These are phyloP conservation scores for Claviceps monticola DNA, from an alignment of 2,329 filamentous ascomycete genomes.

Conservation along the genomic window DNA sequence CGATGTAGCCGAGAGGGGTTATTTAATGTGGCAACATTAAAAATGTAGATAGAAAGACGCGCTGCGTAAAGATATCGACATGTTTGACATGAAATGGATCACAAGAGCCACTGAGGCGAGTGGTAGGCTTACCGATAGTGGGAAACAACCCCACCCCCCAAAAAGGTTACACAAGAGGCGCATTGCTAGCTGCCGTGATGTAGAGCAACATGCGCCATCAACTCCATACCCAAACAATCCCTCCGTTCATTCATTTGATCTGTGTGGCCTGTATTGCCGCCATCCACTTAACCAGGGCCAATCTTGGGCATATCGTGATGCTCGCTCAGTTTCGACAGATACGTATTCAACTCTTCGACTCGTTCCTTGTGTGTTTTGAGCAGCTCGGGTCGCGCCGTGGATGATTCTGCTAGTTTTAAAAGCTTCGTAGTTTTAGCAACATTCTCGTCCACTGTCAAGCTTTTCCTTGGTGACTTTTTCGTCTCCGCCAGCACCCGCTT, in stretches of 20 bases:
- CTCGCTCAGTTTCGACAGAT: slow-evolving; percentile 81
- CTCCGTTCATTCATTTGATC: background rate
- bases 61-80: background rate
- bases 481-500: background rate
- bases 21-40: too few species aligned
- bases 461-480: background rate
- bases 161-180: background rate
- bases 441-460: background rate
- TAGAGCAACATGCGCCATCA: background rate
- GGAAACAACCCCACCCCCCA: background rate
- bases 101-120: background rate
- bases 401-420: slow-evolving; percentile 58
- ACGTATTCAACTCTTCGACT: slow-evolving; percentile 90
- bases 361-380: slow-evolving; percentile 95
- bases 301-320: slow-evolving; percentile 90
- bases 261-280: background rate
- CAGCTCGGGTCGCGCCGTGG: slow-evolving; percentile 51
- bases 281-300: slow-evolving; percentile 36
- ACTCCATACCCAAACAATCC: background rate
- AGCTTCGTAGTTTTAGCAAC: slow-evolving; percentile 36
- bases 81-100: background rate
- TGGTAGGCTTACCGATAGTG: background rate
- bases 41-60: too few species aligned
- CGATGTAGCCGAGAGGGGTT: too few species aligned
- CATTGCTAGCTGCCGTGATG: background rate